Conservation (phyloP, 1,139 yeast species). For the Sugiyamaella japonica region DNA sequence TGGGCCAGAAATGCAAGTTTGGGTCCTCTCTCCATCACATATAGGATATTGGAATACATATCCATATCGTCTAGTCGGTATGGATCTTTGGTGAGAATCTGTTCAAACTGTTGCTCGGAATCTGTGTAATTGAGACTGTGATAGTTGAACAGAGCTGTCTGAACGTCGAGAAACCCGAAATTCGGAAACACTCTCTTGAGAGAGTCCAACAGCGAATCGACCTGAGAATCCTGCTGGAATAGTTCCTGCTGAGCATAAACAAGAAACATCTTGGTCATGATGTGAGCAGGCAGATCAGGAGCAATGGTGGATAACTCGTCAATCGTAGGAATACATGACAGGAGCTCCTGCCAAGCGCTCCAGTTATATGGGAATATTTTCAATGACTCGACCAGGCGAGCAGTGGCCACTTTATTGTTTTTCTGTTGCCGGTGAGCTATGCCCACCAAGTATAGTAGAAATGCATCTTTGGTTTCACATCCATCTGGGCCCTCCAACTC, state of each 20-base stretch:
- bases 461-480: constrained; percentile 48
- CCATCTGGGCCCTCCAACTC: constrained; percentile 35
- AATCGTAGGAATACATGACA: constrained; percentile 60
- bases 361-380: constrained; percentile 78
- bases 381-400: constrained; percentile 58
- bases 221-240: constrained; percentile 59
- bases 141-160: constrained; percentile 76
- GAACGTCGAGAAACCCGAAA: constrained; percentile 73
- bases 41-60: constrained; percentile 86
- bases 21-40: constrained; percentile 87
- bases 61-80: constrained; percentile 87
- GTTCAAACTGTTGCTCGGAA: constrained; percentile 79
- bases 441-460: constrained; percentile 64
- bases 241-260: constrained; percentile 76
- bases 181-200: constrained; percentile 61
- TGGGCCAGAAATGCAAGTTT: constrained; percentile 88
- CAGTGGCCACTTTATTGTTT: constrained; percentile 59
- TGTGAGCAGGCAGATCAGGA: constrained; percentile 34
- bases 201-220: constrained; percentile 42
- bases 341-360: constrained; percentile 90
- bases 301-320: constrained; percentile 47
- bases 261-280: constrained; percentile 61
- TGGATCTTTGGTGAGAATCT: constrained; percentile 74
- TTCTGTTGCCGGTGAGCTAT: constrained; percentile 63
- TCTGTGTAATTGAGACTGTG: constrained; percentile 77